Percentiles rank a stretch among this genome's conserved stretches.
These are phyloP conservation scores for Penicillium verrucosum DNA, from an alignment of 2,329 filamentous ascomycete species.

Conservation along the genomic window DNA sequence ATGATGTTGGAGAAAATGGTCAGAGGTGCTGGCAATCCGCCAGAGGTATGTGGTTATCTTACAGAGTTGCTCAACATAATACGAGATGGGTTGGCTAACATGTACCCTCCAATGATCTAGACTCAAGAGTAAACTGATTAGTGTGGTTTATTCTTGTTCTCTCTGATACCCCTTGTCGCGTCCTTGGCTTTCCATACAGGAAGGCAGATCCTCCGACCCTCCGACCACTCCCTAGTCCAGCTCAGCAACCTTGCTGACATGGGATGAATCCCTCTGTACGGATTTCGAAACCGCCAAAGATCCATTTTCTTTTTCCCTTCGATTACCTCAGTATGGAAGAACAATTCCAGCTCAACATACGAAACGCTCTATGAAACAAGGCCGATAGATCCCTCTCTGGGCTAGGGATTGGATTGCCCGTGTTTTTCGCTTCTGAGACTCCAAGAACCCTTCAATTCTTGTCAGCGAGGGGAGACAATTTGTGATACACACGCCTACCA, in stretches of 20 bases:
- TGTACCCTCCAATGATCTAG: background rate
- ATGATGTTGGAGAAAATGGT: slow-evolving; percentile 75
- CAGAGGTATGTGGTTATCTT: slow-evolving; percentile 48
- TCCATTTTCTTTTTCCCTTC: background rate
- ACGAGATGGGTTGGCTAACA: background rate
- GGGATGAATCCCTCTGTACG: background rate
- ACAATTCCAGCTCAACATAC: background rate
- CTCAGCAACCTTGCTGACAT: background rate
- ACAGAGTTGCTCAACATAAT: background rate
- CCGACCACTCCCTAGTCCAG: background rate
- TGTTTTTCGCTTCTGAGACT: background rate
- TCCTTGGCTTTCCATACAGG: background rate
- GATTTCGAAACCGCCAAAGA: background rate
- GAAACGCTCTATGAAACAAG: background rate
- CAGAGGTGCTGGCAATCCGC: slow-evolving; percentile 63
- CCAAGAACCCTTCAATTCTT: background rate
- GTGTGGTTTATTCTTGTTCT: background rate
- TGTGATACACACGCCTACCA: background rate
- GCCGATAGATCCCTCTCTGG: background rate
- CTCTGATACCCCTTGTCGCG: background rate
- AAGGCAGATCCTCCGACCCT: background rate
- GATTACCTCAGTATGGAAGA: background rate
- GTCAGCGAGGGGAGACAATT: background rate
- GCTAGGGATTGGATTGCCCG: too few species aligned
- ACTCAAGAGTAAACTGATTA: slow-evolving; percentile 2